These are phyloP conservation scores for Lactarius psammicola DNA, from an alignment of 768 basidiomycete species.

Conservation along the genomic window DNA sequence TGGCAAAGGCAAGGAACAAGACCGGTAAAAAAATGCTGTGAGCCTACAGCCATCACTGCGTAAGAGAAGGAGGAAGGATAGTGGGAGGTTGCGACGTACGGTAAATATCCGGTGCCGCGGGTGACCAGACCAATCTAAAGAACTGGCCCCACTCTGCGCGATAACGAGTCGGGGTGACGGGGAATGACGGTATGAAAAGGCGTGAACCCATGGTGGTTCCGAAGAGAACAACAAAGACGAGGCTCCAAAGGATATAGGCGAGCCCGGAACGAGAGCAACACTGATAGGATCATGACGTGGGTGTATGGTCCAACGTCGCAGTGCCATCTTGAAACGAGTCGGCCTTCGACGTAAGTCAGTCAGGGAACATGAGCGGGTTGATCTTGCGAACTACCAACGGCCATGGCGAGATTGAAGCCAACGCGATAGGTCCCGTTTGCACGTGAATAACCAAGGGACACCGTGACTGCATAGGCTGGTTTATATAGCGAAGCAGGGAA, in stretches of 20 bases:
- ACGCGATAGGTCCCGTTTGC: slow-evolving; percentile 29
- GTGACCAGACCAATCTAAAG: slow-evolving; percentile 11
- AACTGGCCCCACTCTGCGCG: slow-evolving; percentile 1
- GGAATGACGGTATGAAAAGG: not conserved
- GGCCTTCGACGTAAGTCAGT: slow-evolving; percentile 10
- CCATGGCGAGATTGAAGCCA: slow-evolving; percentile 33
- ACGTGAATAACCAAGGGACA: slow-evolving; percentile 26
- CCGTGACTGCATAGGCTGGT: slow-evolving; percentile 30
- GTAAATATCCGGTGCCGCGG: not conserved
- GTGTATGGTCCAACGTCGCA: slow-evolving; percentile 33
- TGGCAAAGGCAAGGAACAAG: slow-evolving; percentile 2
- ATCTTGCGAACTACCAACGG: slow-evolving; percentile 17
- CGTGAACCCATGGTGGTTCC: slow-evolving; percentile 28
- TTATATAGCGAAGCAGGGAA: slow-evolving; percentile 34
- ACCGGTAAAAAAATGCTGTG: not conserved
- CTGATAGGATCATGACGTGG: slow-evolving; percentile 30
- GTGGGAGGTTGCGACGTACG: not conserved
- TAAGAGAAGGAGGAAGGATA: not conserved
- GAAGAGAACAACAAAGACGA: slow-evolving; percentile 31
- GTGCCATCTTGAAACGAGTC: slow-evolving; percentile 31
- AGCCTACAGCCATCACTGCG: not conserved
- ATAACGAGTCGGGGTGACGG: not conserved
- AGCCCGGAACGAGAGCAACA: slow-evolving; percentile 25
- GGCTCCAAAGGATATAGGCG: slow-evolving; percentile 32
- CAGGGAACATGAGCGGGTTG: not conserved